Conservation (phyloP, 495 filamentous ascomycete species). For the Aspergillus saccharolyticus region DNA sequence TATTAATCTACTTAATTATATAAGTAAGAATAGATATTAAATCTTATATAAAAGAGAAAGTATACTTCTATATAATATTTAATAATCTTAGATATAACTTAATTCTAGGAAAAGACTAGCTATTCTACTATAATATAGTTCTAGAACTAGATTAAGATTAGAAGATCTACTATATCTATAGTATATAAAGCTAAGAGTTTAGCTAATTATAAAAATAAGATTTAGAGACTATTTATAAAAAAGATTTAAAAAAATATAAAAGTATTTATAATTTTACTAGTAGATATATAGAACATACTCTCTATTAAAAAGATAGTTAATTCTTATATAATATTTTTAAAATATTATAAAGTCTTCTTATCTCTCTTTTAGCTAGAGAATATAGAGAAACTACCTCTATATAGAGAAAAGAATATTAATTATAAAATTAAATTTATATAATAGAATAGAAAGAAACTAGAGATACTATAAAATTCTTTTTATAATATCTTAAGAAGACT, state of each 20-base stretch:
- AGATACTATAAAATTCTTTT: background rate
- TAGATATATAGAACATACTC: no score
- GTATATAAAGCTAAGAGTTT: background rate
- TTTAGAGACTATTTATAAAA: background rate
- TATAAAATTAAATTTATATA: conserved; percentile 4
- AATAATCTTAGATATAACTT: conserved; percentile 5
- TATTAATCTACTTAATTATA: no score
- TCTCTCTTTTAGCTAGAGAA: no score
- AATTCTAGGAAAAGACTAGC: background rate
- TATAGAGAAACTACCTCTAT: no score
- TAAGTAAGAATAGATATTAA: no score
- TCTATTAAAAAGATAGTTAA: no score
- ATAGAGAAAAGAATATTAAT: conserved; percentile 4
- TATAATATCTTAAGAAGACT: conserved; percentile 3
- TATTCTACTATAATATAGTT: background rate
- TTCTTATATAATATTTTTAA: no score
- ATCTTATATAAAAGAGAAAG: no score
- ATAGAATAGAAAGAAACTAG: conserved; percentile 1
- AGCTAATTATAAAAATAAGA: background rate
- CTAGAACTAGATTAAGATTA: no score
- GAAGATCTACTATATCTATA: background rate
- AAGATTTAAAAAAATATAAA: background rate
- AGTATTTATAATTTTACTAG: background rate
- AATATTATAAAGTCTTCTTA: no score
- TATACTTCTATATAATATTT: conserved; percentile 4